A percentile compares a stretch with the other conserved stretches of the same genome.
Evolutionary conservation across 139 green algal species (phyloP).

Genomic region (Auxenochlorella protothecoides): DNA sequence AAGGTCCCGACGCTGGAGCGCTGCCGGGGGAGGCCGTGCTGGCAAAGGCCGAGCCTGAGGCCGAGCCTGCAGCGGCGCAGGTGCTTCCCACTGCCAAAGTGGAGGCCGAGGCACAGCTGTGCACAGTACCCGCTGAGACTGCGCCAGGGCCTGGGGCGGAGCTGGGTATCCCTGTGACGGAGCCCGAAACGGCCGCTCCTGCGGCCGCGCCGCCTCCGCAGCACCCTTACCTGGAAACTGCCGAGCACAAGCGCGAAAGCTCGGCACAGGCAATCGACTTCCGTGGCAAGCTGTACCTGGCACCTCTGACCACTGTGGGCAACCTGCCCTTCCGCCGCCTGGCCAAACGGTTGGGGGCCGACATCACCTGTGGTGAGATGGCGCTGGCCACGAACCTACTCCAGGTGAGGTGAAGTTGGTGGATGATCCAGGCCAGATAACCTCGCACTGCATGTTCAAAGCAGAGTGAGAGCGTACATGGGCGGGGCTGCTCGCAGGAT

Average conservation of each 20-base stretch:
- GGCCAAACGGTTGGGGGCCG: slow-evolving; percentile 77
- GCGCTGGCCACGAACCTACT: slow-evolving; percentile 89
- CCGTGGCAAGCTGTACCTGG: slow-evolving; percentile 78
- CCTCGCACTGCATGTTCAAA: no score
- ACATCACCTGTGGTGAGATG: slow-evolving; percentile 95
- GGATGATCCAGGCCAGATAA: no score
- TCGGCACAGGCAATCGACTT: slow-evolving; percentile 50
- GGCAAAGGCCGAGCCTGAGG: neutral
- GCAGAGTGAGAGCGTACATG: no score
- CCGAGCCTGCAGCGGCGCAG: neutral
- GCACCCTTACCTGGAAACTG: neutral
- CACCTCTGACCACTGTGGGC: slow-evolving; percentile 91
- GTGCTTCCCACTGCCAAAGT: neutral
- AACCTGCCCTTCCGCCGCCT: slow-evolving; percentile 93
- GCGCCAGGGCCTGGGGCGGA: neutral
- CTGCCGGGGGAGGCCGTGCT: neutral
- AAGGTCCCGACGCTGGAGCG: neutral
- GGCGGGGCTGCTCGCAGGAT: no score
- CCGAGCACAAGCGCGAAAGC: neutral
- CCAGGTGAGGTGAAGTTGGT: slow-evolving; percentile 8
- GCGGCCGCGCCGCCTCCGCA: neutral
- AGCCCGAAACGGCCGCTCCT: no score
- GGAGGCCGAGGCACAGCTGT: neutral
- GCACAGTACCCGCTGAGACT: neutral
- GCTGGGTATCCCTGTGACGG: no score